phyloP scores from a whole-genome alignment of 1,284 basidiomycete species.

The Fomitiporia mediterranea region DNA sequence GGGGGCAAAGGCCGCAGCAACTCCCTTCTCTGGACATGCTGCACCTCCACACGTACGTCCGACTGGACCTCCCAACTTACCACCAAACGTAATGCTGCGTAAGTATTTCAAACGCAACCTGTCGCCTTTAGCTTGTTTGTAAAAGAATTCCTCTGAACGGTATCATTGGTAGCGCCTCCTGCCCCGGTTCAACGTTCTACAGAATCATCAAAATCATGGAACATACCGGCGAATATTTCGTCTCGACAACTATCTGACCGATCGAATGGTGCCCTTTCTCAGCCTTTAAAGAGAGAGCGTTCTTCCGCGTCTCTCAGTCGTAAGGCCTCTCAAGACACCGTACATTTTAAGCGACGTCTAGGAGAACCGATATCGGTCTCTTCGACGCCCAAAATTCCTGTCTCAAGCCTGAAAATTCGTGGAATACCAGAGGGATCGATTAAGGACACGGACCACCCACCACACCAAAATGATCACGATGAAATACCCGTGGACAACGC shows the following conservation, averaged over 20 bases:
- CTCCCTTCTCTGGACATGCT: neutral
- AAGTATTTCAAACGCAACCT: neutral
- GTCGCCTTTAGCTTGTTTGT: too few relatives aligned
- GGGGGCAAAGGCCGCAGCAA: neutral
- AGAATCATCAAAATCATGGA: neutral
- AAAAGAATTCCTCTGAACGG: neutral
- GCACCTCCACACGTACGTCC: neutral
- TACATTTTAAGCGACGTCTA: constrained; percentile 15
- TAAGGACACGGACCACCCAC: too few relatives aligned
- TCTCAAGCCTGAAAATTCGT: neutral
- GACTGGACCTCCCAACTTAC: neutral
- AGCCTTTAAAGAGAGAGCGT: neutral
- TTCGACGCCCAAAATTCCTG: neutral
- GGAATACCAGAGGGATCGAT: too few relatives aligned
- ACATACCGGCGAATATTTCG: neutral
- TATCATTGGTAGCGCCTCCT: constrained; percentile 8
- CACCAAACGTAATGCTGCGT: constrained; percentile 18
- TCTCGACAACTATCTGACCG: neutral
- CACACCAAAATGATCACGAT: neutral
- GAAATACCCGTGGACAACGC: neutral
- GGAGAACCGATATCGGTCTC: neutral
- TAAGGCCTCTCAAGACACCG: constrained; percentile 4
- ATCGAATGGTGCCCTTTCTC: neutral
- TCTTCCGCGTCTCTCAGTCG: neutral
- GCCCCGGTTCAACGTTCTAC: neutral